Percentiles rank a stretch among this genome's conserved stretches.
Conservation (phyloP, 192 early-diverging fungal species). For the Lobosporangium transversale region DNA sequence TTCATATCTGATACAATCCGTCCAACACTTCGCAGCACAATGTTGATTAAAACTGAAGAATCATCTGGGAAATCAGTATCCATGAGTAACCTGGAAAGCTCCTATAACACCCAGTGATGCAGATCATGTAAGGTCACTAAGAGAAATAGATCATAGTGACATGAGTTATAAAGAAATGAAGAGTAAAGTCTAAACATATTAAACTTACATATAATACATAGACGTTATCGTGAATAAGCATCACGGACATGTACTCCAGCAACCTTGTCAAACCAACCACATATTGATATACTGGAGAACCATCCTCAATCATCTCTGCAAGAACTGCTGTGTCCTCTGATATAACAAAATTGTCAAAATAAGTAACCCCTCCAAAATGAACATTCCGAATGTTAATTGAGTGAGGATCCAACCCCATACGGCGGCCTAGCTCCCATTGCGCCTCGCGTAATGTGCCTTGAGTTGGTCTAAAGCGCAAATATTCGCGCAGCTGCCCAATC, state of each 20-base stretch:
- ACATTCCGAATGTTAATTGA: constrained; percentile 17
- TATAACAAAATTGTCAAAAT: constrained; percentile 43
- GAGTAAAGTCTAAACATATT: too few species aligned
- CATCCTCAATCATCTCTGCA: constrained; percentile 36
- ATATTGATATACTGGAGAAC: constrained; percentile 51
- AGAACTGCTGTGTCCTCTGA: constrained; percentile 46
- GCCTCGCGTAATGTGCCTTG: constrained; percentile 12
- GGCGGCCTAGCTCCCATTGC: constrained; percentile 29
- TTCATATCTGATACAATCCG: constrained; percentile 48
- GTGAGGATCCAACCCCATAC: constrained; percentile 19
- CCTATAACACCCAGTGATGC: too few species aligned
- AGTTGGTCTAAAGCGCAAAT: constrained; percentile 6
- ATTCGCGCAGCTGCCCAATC: constrained; percentile 22
- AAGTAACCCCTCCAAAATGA: constrained; percentile 16
- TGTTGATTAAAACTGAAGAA: constrained; percentile 46
- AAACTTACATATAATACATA: constrained; percentile 50
- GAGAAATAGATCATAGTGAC: too few species aligned
- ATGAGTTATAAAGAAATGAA: too few species aligned
- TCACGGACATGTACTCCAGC: constrained; percentile 49
- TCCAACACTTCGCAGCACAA: constrained; percentile 45
- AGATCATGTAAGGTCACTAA: too few species aligned
- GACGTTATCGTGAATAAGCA: constrained; percentile 48
- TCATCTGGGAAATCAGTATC: constrained; percentile 41
- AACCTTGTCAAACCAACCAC: constrained; percentile 42
- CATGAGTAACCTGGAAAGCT: constrained; percentile 51